Evolutionary conservation across 1,139 yeast genomes (phyloP).

Genomic region (Candida pseudoviswanathii): DNA sequence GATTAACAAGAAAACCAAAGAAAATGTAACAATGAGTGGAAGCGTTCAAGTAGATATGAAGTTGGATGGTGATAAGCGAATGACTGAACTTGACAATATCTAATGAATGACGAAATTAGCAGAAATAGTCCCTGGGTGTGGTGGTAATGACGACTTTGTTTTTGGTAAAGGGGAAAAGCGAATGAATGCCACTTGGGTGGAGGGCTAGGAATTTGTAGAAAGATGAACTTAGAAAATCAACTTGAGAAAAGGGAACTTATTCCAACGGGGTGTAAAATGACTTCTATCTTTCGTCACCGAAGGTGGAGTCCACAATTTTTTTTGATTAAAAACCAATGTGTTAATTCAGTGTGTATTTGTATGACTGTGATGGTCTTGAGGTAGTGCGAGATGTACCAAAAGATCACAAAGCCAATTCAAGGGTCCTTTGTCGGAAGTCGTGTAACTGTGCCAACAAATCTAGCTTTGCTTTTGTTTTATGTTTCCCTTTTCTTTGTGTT

Average conservation of each 20-base stretch:
- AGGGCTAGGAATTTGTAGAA: not conserved
- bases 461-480: not conserved
- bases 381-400: not conserved
- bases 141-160: not conserved
- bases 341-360: not conserved
- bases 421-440: constrained; percentile 4
- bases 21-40: constrained; percentile 4
- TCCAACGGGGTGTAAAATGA: too few relatives aligned
- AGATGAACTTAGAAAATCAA: not conserved
- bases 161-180: not conserved
- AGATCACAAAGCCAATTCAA: not conserved
- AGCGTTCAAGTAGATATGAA: constrained; percentile 1
- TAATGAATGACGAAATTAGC: not conserved
- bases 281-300: too few relatives aligned
- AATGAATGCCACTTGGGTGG: not conserved
- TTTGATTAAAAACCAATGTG: not conserved
- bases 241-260: too few relatives aligned
- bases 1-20: constrained; percentile 3
- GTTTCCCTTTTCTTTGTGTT: not conserved
- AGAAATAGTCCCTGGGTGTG: not conserved
- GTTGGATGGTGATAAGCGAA: not conserved
- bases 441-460: not conserved
- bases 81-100: constrained; percentile 1
- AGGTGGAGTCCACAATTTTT: not conserved
- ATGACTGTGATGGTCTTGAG: not conserved